Conservation (phyloP, 371 early-diverging fungal species). For the Rhizopus delemar region DNA sequence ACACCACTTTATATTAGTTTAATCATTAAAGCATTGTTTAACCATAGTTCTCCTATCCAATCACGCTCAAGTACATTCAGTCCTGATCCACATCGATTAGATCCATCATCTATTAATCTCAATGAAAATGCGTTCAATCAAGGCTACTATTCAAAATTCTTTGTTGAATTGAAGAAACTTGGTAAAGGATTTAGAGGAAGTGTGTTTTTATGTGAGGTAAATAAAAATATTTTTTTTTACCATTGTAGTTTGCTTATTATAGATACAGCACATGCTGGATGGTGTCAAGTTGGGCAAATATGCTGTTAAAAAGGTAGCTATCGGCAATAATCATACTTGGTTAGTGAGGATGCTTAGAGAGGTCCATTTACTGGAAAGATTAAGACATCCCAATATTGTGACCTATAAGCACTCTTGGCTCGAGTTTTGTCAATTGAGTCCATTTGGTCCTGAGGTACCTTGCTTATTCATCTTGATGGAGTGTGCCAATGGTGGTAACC, state of each 20-base stretch:
- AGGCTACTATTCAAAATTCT: slow-evolving; percentile 95
- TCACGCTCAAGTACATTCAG: slow-evolving; percentile 21
- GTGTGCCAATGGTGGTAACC: slow-evolving; percentile 93
- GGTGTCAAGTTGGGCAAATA: slow-evolving; percentile 81
- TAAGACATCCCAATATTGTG: slow-evolving; percentile 90
- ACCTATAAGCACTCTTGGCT: slow-evolving; percentile 95
- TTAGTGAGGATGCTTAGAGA: slow-evolving; percentile 91
- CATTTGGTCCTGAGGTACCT: slow-evolving; percentile 89
- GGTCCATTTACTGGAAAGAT: slow-evolving; percentile 85
- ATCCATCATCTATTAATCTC: slow-evolving; percentile 16
- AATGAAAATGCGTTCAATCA: slow-evolving; percentile 72
- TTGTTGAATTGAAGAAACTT: slow-evolving; percentile 80
- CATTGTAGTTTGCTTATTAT: too few relatives aligned
- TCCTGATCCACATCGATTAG: slow-evolving; percentile 4
- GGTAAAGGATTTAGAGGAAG: slow-evolving; percentile 91
- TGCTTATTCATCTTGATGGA: slow-evolving; percentile 97
- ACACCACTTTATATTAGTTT: not conserved
- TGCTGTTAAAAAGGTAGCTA: slow-evolving; percentile 92
- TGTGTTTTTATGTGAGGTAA: slow-evolving; percentile 84
- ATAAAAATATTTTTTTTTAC: not conserved
- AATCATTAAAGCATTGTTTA: not conserved
- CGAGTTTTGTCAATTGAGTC: slow-evolving; percentile 76
- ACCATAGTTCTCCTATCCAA: slow-evolving; percentile 18
- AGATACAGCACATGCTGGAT: slow-evolving; percentile 72
- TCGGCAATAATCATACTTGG: slow-evolving; percentile 89